Conservation (phyloP, 2,329 filamentous ascomycete genomes). For the Endoconidiophora polonica region DNA sequence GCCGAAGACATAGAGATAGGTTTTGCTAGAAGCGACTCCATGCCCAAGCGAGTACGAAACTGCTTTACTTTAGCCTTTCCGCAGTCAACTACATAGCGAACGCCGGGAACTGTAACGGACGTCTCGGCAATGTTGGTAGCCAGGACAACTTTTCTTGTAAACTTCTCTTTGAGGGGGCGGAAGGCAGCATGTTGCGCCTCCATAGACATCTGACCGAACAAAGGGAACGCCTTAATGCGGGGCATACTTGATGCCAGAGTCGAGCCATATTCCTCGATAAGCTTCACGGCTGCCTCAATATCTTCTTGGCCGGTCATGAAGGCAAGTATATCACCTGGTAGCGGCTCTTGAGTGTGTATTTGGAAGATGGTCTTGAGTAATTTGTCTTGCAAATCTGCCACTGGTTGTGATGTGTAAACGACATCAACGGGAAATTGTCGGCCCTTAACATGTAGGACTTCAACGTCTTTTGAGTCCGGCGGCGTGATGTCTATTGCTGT, state of each 20-base stretch:
- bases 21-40: conserved; percentile 81
- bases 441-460: conserved; percentile 51
- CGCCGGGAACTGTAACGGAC: conserved; percentile 85
- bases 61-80: conserved; percentile 92
- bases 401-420: conserved; percentile 54
- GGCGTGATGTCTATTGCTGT: background rate
- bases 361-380: conserved; percentile 70
- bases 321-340: conserved; percentile 86
- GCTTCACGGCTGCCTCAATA: conserved; percentile 63
- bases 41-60: conserved; percentile 65
- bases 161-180: conserved; percentile 49
- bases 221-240: conserved; percentile 53
- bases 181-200: conserved; percentile 78
- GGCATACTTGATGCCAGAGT: conserved; percentile 61
- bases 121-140: conserved; percentile 98
- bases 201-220: conserved; percentile 83
- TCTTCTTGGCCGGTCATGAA: conserved; percentile 90
- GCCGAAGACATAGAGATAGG: conserved; percentile 88
- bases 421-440: conserved; percentile 74
- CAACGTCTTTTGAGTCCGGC: background rate
- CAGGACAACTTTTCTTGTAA: conserved; percentile 74
- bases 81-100: conserved; percentile 79
- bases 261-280: conserved; percentile 64
- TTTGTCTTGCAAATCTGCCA: conserved; percentile 67
- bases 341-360: conserved; percentile 70